Evolutionary conservation across 768 basidiomycete species (phyloP), one percentile per base, ranked within the genome.

Genomic region (Kwoniella shandongensis): DNA sequence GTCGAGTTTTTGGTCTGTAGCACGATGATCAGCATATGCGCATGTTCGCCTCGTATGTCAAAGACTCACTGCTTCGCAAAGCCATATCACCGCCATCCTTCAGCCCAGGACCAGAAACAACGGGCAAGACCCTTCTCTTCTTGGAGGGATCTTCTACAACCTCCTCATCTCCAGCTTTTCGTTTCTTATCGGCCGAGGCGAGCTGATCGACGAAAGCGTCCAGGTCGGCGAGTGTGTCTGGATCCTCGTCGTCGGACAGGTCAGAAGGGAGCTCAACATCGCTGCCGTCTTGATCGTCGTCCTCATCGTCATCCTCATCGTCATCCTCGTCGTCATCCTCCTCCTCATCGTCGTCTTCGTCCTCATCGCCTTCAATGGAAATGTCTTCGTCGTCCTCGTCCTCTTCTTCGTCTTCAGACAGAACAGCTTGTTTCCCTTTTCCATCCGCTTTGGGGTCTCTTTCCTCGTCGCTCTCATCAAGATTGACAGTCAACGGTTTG

Each of bases 51-150:
- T 15, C 25, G 30, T n/a, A 2, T 22, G 12, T 51, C 4, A 41
- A 8, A n/a, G 12, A 71, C 67, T 60, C 41, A 70, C 76, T 65
- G 20, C 66, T 63, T 15, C 59, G 55, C 23, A 78, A 58, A 0
- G 73, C 83, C 70, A 91, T 93, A 68, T 91, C 90, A 66, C 85
- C 85, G 72, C 92, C 91, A 18, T 69, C 66, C n/a, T 55, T 47
- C 5, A 71, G 52, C 15, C 62, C 68, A 17, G 81, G 82, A 5
- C 88, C 90, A 26, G 85, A 84, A 67, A 89, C 87, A 2, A 86
- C 90, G 48, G 83, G 82, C 67, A 91, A 69, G 1, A 83, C 77
- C 10, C 88, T 83, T 41, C 86, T 80, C 65, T 76, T 77, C 69
- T 77, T 77, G 57, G 65, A 61, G 5, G 69, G 75, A 4, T 71